phyloP scores from a whole-genome alignment of 2,329 filamentous ascomycete genomes.

The Beauveria bassiana region DNA sequence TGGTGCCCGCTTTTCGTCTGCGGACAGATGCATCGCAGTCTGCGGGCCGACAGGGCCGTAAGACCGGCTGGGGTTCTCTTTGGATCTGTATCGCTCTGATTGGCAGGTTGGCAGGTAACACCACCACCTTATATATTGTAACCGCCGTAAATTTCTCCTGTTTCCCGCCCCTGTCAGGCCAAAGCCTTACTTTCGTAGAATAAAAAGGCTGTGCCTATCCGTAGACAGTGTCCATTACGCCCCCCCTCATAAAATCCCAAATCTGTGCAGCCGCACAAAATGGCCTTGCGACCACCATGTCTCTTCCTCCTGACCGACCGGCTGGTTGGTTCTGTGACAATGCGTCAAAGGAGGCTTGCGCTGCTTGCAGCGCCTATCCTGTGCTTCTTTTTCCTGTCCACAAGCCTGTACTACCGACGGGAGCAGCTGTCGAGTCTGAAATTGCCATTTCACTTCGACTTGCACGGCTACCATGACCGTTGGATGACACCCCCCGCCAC shows the following conservation, averaged over 20 bases:
- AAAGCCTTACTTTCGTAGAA: neutral
- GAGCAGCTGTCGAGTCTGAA: neutral
- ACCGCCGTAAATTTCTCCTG: conserved; percentile 24
- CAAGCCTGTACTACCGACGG: neutral
- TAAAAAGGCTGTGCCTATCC: neutral
- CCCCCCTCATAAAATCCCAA: neutral
- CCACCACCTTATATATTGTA: neutral
- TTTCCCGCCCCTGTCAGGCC: too few species aligned
- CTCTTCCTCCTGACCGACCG: neutral
- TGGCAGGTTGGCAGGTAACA: neutral
- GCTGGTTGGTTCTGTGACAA: neutral
- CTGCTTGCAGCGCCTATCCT: neutral
- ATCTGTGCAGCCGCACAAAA: neutral
- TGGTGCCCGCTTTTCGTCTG: neutral
- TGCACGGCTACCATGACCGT: neutral
- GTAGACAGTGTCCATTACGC: neutral
- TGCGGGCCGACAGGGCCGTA: neutral
- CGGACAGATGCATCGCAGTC: neutral
- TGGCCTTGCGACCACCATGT: neutral
- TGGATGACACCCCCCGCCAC: neutral
- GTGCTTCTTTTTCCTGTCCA: neutral
- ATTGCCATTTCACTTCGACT: neutral
- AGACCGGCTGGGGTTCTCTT: neutral
- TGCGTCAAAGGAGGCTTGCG: neutral
- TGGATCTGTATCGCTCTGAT: neutral